Percentiles rank a stretch among this genome's conserved stretches.
Evolutionary conservation across 139 green algal genomes (phyloP).

Genomic region (Asterochloris sp.): DNA sequence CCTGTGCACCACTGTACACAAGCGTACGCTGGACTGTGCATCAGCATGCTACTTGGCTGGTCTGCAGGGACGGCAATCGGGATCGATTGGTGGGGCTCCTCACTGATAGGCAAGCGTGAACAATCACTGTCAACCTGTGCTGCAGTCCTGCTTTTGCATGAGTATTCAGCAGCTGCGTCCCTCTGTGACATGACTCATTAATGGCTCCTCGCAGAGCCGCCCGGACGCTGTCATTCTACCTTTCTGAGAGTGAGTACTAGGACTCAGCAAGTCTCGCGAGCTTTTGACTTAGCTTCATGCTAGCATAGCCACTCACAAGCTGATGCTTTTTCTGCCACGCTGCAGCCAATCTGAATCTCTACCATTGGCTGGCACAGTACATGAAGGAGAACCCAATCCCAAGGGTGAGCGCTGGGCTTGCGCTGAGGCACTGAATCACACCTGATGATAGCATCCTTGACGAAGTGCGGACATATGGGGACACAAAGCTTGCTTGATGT

Average conservation of each 20-base stretch:
- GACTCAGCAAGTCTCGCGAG: no score
- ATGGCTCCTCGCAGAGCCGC: constrained; percentile 43
- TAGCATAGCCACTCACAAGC: no score
- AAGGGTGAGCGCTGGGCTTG: constrained; percentile 22
- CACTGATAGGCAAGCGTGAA: constrained; percentile 52
- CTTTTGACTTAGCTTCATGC: no score
- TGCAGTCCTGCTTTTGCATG: background rate
- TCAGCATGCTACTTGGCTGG: background rate
- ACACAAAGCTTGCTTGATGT: background rate
- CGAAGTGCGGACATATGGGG: background rate
- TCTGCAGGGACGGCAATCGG: constrained; percentile 66
- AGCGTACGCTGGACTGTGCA: background rate
- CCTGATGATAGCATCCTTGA: no score
- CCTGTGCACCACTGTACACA: background rate
- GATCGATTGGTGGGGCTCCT: constrained; percentile 77
- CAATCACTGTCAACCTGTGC: background rate
- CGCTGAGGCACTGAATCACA: background rate
- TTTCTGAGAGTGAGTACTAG: constrained; percentile 23
- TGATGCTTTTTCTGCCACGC: constrained; percentile 35
- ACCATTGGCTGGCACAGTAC: constrained; percentile 58
- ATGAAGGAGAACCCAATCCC: constrained; percentile 66
- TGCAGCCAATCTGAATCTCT: constrained; percentile 51
- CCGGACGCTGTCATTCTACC: constrained; percentile 75
- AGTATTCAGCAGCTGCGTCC: no score
- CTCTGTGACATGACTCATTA: background rate